phyloP scores from a whole-genome alignment of 2,329 filamentous ascomycete genomes.

The Dactylellina haptotyla region DNA sequence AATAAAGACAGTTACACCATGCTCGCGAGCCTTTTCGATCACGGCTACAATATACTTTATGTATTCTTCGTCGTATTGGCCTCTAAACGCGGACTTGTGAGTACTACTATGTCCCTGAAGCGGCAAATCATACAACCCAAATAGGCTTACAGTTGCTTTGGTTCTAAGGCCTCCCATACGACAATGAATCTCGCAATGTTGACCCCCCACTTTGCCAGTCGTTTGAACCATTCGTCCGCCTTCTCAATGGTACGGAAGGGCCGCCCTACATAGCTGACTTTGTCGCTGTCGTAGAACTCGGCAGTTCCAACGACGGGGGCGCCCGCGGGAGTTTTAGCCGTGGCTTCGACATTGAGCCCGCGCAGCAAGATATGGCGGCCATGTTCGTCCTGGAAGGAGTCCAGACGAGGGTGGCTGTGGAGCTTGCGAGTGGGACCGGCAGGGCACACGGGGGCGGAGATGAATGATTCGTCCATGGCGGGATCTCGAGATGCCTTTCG shows the following conservation, averaged over 20 bases:
- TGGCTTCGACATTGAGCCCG: constrained; percentile 63
- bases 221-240: constrained; percentile 62
- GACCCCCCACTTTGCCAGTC: constrained; percentile 62
- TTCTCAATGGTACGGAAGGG: constrained; percentile 61
- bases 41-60: constrained; percentile 61
- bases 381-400: constrained; percentile 61
- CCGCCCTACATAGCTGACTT: constrained; percentile 62
- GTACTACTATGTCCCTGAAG: background rate
- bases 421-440: constrained; percentile 49
- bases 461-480: constrained; percentile 51
- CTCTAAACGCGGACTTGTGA: constrained; percentile 26
- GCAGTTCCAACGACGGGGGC: constrained; percentile 62
- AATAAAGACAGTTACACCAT: constrained; percentile 63
- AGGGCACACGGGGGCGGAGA: constrained; percentile 38
- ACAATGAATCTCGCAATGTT: constrained; percentile 63
- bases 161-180: constrained; percentile 63
- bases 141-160: constrained; percentile 57
- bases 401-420: constrained; percentile 53
- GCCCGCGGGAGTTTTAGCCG: constrained; percentile 62
- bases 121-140: too few relatives aligned
- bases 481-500: too few relatives aligned
- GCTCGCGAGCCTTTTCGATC: constrained; percentile 61
- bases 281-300: constrained; percentile 62
- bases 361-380: constrained; percentile 62
- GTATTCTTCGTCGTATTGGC: constrained; percentile 61